Percentiles rank a stretch among this genome's conserved stretches.
Evolutionary conservation across 2,329 filamentous ascomycete genomes (phyloP).

Genomic region (Sclerotinia borealis): DNA sequence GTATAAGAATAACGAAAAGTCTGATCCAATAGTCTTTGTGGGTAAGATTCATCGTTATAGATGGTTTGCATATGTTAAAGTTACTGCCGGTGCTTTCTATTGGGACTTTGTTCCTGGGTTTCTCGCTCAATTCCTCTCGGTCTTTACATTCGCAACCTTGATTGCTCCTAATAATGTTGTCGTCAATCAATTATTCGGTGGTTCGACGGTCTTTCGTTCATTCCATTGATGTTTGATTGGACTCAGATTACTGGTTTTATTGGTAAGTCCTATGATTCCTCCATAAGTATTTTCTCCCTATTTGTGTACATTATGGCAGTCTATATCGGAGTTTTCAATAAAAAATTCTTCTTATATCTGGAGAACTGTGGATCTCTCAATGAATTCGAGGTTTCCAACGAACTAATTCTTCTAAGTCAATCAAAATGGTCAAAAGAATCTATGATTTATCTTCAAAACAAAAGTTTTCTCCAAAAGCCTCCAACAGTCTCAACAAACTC

Average conservation of each 20-base stretch:
- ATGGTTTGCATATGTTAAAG: constrained; percentile 35
- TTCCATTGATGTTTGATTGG: constrained; percentile 73
- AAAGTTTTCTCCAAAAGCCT: no score
- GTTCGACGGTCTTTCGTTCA: constrained; percentile 56
- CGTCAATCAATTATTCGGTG: constrained; percentile 67
- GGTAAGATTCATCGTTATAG: constrained; percentile 34
- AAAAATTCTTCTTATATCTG: no score
- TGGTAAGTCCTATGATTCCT: constrained; percentile 37
- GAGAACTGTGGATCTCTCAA: no score
- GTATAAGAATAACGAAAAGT: constrained; percentile 55
- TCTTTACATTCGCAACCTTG: constrained; percentile 67
- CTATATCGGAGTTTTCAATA: no score
- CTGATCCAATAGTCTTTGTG: constrained; percentile 41
- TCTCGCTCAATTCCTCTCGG: constrained; percentile 61
- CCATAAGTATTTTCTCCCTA: constrained; percentile 35
- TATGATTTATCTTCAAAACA: no score
- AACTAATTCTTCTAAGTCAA: no score
- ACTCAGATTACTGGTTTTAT: constrained; percentile 49
- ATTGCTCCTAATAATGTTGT: constrained; percentile 60
- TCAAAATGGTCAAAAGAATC: no score
- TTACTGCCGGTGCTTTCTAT: constrained; percentile 38
- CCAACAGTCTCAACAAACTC: no score
- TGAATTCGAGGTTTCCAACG: no score
- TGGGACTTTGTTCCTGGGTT: constrained; percentile 53
- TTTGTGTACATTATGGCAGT: no score